Evolutionary conservation across 2,329 filamentous ascomycete species (phyloP).

Genomic region (Cladophialophora bantiana): DNA sequence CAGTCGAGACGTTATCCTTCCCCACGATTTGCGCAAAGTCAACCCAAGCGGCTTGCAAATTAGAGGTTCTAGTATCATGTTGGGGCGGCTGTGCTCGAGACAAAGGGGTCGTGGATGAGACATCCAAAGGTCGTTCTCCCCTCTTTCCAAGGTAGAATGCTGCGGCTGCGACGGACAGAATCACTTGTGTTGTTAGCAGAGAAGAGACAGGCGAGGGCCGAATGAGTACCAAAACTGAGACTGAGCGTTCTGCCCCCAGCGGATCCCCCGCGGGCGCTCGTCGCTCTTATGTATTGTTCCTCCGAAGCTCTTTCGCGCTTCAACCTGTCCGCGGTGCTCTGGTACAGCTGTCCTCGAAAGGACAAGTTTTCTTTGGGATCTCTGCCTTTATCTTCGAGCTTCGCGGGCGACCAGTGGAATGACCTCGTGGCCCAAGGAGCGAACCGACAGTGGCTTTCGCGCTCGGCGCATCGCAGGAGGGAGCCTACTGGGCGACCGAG

Average conservation of each 20-base stretch:
- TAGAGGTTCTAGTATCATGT: slow-evolving; percentile 64
- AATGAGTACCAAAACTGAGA: slow-evolving; percentile 44
- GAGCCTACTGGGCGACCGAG: slow-evolving; percentile 25
- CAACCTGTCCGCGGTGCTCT: slow-evolving; percentile 66
- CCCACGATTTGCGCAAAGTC: slow-evolving; percentile 69
- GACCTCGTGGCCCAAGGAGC: slow-evolving; percentile 10
- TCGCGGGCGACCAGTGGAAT: slow-evolving; percentile 29
- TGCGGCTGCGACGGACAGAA: slow-evolving; percentile 58
- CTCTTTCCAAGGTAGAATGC: slow-evolving; percentile 64
- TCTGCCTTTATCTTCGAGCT: slow-evolving; percentile 21
- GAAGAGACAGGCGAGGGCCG: slow-evolving; percentile 17
- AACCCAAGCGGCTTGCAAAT: slow-evolving; percentile 69
- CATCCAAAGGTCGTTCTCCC: slow-evolving; percentile 55
- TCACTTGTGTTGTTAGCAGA: slow-evolving; percentile 49
- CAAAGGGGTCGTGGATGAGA: slow-evolving; percentile 65
- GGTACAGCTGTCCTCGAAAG: slow-evolving; percentile 68
- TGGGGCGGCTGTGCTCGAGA: slow-evolving; percentile 55
- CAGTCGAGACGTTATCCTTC: slow-evolving; percentile 68
- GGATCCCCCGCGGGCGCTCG: slow-evolving; percentile 13
- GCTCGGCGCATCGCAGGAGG: slow-evolving; percentile 26
- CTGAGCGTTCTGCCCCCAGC: slow-evolving; percentile 32
- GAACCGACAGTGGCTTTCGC: not conserved
- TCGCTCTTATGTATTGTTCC: slow-evolving; percentile 43
- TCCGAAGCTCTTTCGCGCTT: slow-evolving; percentile 60
- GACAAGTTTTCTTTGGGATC: slow-evolving; percentile 27